Evolutionary conservation across 148 eudicot species (phyloP), one percentile per base, ranked within the genome.

Genomic region (Vaccinium corymbosum): DNA sequence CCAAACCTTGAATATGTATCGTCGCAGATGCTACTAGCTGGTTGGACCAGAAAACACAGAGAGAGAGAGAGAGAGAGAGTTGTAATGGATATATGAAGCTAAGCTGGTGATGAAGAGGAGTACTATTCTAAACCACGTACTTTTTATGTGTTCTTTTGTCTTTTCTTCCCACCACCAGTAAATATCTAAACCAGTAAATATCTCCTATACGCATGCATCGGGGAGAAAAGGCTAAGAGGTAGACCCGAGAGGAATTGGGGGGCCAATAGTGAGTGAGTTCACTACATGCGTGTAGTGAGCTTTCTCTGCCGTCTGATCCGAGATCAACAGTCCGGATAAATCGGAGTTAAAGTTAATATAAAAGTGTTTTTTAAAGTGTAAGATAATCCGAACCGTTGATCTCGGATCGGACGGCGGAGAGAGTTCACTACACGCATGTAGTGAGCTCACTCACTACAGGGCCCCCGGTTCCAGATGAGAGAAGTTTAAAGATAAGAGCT

Each of bases 1-100:
- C 55, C 78, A 20, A 48, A 75, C 78, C 78, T 68, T 71, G 61
- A 83, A 1, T 20, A 20, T 35, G 82, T 88, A 86, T 77, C 81
- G 27, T 77, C 81, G 27, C 11, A 81, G 83, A 81, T 27, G 20
- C 46, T 55, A 52, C 3, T 8, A 52, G 73, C 74, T 56, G 29
- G 20, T 72, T 6, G 7, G 35, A 38, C 66, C 20, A 61, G 66
- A 25, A 61, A 20, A 20, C 27, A 66, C 27, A 66, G 35, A 64
- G 14, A 22, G 29, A 22, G 14, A 22, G 32, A 64, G 71, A 73
- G 46, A 38, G 77, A 42, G 48, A 7, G 8, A 13, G 20, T 1
- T 72, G 48, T 35, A 42, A 38, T 38, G 50, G 50, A 42, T 42
- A 73, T 38, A 17, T 17, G 51, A 42, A 73, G 51, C 3, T 72